phyloP scores from a whole-genome alignment of 2,329 filamentous ascomycete species.

The Polychaeton citri region DNA sequence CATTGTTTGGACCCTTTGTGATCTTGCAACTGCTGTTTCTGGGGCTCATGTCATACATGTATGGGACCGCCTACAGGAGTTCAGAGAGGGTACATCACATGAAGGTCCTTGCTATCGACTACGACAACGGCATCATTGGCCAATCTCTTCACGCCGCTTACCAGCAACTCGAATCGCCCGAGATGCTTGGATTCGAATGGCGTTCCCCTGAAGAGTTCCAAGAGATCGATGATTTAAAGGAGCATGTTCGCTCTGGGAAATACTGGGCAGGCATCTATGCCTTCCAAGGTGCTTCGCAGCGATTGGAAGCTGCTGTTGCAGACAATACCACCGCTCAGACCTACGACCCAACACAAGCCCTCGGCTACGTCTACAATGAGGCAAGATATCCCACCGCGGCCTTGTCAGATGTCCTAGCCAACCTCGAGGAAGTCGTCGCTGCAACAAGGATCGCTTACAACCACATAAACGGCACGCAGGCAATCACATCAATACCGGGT shows the following conservation, averaged over 20 bases:
- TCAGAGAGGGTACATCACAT: constrained; percentile 10
- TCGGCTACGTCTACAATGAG: too few species aligned
- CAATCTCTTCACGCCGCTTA: constrained; percentile 3
- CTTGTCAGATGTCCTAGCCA: constrained; percentile 20
- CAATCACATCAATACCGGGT: constrained; percentile 11
- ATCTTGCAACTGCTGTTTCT: constrained; percentile 13
- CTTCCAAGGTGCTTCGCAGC: too few species aligned
- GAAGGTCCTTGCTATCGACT: constrained; percentile 17
- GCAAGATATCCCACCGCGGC: too few species aligned
- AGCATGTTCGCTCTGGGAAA: too few species aligned
- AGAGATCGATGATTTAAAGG: too few species aligned
- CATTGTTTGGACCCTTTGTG: constrained; percentile 1
- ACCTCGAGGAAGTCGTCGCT: constrained; percentile 20
- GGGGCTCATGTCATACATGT: constrained; percentile 12
- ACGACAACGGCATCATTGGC: constrained; percentile 13
- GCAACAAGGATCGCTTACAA: constrained; percentile 23
- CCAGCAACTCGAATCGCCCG: background rate
- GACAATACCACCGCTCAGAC: too few species aligned
- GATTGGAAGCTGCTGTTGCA: too few species aligned
- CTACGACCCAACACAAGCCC: too few species aligned
- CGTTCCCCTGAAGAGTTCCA: constrained; percentile 1
- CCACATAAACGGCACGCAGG: constrained; percentile 19
- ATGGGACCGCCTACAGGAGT: constrained; percentile 11
- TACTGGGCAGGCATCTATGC: too few species aligned
- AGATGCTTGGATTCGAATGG: constrained; percentile 1